A percentile compares a stretch with the other conserved stretches of the same genome.
These are phyloP conservation scores for Pyrenophora seminiperda DNA, from an alignment of 2,329 filamentous ascomycete genomes.

Conservation along the genomic window DNA sequence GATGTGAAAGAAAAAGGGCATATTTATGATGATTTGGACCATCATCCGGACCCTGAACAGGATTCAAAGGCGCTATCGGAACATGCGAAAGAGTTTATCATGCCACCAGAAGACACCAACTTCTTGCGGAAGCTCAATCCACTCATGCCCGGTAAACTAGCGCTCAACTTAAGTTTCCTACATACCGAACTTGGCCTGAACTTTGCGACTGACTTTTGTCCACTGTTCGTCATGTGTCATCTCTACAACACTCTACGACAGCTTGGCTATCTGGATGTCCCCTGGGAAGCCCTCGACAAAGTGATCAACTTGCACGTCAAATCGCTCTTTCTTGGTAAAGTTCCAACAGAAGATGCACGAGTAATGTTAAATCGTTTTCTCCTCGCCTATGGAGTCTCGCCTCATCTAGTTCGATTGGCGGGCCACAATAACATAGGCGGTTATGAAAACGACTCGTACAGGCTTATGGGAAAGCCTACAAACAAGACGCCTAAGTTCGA, in stretches of 20 bases:
- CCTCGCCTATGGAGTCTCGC: not conserved
- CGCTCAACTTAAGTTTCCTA: not conserved
- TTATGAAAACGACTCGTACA: not conserved
- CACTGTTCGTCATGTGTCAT: not conserved
- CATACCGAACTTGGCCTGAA: not conserved
- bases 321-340: not conserved
- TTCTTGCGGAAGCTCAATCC: not conserved
- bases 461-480: not conserved
- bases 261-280: not conserved
- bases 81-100: not conserved
- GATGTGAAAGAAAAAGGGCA: not conserved
- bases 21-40: not conserved
- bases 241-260: not conserved
- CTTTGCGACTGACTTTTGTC: not conserved
- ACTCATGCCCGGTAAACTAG: not conserved
- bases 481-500: not conserved
- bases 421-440: not conserved
- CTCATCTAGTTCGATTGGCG: not conserved
- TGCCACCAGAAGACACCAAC: not conserved
- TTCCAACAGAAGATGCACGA: not conserved
- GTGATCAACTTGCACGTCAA: not conserved
- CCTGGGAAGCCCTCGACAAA: not conserved
- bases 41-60: not conserved
- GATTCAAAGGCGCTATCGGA: not conserved
- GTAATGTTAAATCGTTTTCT: not conserved